Base-by-base conservation (phyloP, 164 flowering plant species). In the Vitis rotundifolia region DNA sequence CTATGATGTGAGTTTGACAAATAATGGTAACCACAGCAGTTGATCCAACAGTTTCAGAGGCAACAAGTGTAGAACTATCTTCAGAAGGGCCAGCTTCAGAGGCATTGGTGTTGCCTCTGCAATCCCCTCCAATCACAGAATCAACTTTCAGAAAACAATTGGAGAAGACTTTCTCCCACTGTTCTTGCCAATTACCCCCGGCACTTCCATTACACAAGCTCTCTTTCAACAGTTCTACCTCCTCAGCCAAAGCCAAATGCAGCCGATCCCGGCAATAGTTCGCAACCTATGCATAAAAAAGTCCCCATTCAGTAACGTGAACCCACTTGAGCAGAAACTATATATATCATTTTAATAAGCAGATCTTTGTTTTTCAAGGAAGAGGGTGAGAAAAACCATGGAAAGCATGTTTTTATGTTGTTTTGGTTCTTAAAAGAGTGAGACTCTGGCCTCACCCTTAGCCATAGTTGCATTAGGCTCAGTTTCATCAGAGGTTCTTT, bases 241-340 rank as follows among this genome's bases (percentile, higher is more conserved):
- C 95, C 80, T 90, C 91, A 1, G 76, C 78, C 66, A 92, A 75
- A 63, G 90, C 96, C 48, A 77, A 61, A 78, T 92, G 97, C 19
- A 92, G 12, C n/a, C 86, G 88, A 29, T 89, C 87, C 5, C 83
- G 80, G 64, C 97, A 90, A 66, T 88, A 92, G 59, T 87, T 81
- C 49, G 97, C 92, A 71, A 92, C 97, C 97, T 92, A 68, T 4
- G 61, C 54, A 68, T 44, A 52, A 16, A 47, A 69, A 52, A 37
- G 44, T 37, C 48, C 51, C 51, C 22, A 28, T 0, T 31, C 31
- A 52, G 15, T 54, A 2, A 67, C 26, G 6, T 31, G n/a, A 29
- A 11, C 29, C 16, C 2, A 13, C 19, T 22, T 37, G 44, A 37
- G 44, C 44, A 37, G 44, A 37, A 5, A 37, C 44, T 6, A 37